Evolutionary conservation across 2,329 filamentous ascomycete species (phyloP), one percentile per base, ranked within the genome.

Genomic region (Exophiala spinifera): DNA sequence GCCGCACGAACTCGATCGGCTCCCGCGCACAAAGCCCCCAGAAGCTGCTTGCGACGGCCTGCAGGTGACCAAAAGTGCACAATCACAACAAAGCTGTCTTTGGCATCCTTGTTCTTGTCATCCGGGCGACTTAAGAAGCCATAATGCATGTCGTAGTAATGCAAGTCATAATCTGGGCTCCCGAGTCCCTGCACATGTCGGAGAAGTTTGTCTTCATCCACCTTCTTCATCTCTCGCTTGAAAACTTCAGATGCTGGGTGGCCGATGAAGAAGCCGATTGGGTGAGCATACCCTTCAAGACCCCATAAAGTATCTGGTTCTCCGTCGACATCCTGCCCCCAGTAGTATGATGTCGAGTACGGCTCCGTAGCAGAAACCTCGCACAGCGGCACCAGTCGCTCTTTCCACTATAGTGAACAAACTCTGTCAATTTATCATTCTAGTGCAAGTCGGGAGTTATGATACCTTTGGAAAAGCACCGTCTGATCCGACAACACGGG

Each of bases 211-310:
- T 46, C 54, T 13, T 56, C 54, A 17, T 56, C 54, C n/a, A 56
- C 54, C 39, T 53, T 56, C 6, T 25, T 25, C 54, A 76, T 39
- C 65, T 76, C 54, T 11, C 21, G n/a, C n/a, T 53, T 53, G 45
- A 53, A 53, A 2, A 28, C 20, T 6, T 53, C 45, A 7, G 37
- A 45, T 1, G 52, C 23, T 4, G 31, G 19, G 20, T 55, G 46
- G 19, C 31, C 33, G 15, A 55, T 50, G 20, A 55, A 55, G 19
- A 55, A 50, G 4, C 52, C 52, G 23, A 55, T 37, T 2, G 46
- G 28, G 15, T 55, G 52, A 1, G 13, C 8, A 28, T 55, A 55
- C 10, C 52, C 52, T 39, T 55, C 46, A n/a, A 55, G 40, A n/a
- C 52, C 52, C 52, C 46, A 55, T 46, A 55, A 11, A 1, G 52